phyloP scores from a whole-genome alignment of 1,139 yeast species.

The Candida gigantensis region DNA sequence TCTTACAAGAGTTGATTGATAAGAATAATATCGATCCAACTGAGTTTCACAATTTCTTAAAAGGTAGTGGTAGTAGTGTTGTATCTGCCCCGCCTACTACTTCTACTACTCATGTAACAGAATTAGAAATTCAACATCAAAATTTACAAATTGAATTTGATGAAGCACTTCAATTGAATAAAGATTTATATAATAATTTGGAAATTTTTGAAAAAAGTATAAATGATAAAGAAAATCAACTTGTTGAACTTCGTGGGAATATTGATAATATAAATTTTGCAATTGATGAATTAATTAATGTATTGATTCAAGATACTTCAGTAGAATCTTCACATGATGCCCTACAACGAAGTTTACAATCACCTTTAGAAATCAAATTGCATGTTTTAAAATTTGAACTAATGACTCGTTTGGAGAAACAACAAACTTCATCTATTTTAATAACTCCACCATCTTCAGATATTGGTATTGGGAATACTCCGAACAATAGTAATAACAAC shows the following conservation, averaged over 20 bases:
- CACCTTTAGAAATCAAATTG: slow-evolving; percentile 26
- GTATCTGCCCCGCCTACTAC: background rate
- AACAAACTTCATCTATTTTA: background rate
- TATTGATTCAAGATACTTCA: slow-evolving; percentile 18
- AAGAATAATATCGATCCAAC: slow-evolving; percentile 16
- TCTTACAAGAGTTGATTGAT: slow-evolving; percentile 39
- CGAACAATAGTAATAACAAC: slow-evolving; percentile 21
- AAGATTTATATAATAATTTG: slow-evolving; percentile 39
- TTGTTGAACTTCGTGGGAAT: slow-evolving; percentile 18
- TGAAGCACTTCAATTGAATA: slow-evolving; percentile 37
- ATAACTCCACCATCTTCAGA: slow-evolving; percentile 8
- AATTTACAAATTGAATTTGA: slow-evolving; percentile 32
- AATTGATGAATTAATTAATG: slow-evolving; percentile 26
- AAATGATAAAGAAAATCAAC: slow-evolving; percentile 26
- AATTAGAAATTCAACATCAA: slow-evolving; percentile 18
- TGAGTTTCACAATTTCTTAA: slow-evolving; percentile 4
- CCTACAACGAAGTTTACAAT: slow-evolving; percentile 20
- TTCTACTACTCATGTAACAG: slow-evolving; percentile 18
- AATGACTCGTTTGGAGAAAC: slow-evolving; percentile 15
- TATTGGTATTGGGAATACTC: background rate
- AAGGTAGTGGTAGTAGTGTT: background rate
- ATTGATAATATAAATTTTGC: slow-evolving; percentile 20
- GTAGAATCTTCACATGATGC: slow-evolving; percentile 15
- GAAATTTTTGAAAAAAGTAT: slow-evolving; percentile 36
- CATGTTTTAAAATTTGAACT: slow-evolving; percentile 28